These are phyloP conservation scores for Colletotrichum graminicola DNA, from an alignment of 2,329 filamentous ascomycete species.

Conservation along the genomic window DNA sequence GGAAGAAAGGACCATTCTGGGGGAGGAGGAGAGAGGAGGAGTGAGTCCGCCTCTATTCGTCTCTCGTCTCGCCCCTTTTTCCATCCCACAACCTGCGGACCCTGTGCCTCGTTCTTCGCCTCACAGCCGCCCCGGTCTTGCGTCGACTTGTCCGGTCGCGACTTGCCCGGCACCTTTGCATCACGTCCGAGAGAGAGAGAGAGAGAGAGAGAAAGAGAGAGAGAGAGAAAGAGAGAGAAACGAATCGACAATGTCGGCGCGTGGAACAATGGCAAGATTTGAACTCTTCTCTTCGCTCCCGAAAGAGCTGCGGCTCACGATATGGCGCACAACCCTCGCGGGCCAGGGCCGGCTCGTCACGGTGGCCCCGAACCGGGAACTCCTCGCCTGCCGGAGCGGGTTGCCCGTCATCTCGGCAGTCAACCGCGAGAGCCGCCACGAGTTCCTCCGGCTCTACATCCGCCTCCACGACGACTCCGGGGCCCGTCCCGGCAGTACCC, in stretches of 20 bases:
- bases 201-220: background rate
- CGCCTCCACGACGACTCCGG: background rate
- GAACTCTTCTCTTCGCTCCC: constrained; percentile 12
- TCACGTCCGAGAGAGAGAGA: background rate
- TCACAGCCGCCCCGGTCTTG: background rate
- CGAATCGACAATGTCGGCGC: no score
- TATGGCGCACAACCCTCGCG: constrained; percentile 12
- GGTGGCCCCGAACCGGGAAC: constrained; percentile 1
- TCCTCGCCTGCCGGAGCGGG: background rate
- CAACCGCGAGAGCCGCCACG: constrained; percentile 21
- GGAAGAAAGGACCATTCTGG: no score
- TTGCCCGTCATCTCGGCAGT: constrained; percentile 13
- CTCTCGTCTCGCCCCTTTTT: background rate
- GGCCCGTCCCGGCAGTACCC: background rate
- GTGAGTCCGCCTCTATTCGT: background rate
- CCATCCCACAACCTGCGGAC: background rate
- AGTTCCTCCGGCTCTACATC: constrained; percentile 9
- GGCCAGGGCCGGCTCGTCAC: constrained; percentile 7
- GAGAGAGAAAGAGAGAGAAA: background rate
- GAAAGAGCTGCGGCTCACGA: background rate
- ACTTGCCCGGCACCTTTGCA: background rate
- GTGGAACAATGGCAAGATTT: background rate
- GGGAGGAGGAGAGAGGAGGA: no score
- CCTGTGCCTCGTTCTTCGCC: background rate
- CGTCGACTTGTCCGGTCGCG: background rate